Evolutionary conservation across 2,329 filamentous ascomycete genomes (phyloP).

Genomic region (Exophiala lecanii-corni): DNA sequence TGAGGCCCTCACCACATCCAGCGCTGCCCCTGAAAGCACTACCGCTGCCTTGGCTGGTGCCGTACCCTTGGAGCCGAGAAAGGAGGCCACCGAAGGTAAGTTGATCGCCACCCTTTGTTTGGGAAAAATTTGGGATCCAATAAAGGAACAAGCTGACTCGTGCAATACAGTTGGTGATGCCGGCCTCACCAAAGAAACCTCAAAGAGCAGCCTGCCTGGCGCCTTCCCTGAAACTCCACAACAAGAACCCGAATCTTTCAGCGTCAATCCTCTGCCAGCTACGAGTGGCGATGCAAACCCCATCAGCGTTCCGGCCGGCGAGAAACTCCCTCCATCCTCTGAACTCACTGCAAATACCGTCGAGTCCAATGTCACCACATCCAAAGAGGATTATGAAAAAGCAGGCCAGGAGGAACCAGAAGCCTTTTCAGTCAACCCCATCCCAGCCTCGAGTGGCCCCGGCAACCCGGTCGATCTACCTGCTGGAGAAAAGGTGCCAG

Average conservation of each 20-base stretch:
- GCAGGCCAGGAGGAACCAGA: slow-evolving; percentile 17
- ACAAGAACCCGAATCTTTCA: slow-evolving; percentile 41
- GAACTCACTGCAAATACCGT: slow-evolving; percentile 66
- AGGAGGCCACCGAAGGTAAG: slow-evolving; percentile 25
- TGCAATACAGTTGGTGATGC: slow-evolving; percentile 7
- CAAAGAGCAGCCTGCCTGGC: slow-evolving; percentile 50
- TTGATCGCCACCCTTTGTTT: neutral
- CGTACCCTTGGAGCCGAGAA: slow-evolving; percentile 31
- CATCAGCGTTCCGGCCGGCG: slow-evolving; percentile 49
- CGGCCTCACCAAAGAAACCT: slow-evolving; percentile 39
- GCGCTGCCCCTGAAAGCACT: slow-evolving; percentile 64
- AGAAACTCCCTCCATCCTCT: slow-evolving; percentile 63
- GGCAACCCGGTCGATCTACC: slow-evolving; percentile 77
- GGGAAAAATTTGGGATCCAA: too few species aligned
- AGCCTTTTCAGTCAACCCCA: slow-evolving; percentile 47
- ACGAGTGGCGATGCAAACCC: slow-evolving; percentile 46
- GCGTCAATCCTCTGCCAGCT: slow-evolving; percentile 53
- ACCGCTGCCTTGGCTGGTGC: slow-evolving; percentile 53
- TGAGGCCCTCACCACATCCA: slow-evolving; percentile 46
- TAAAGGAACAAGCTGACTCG: too few species aligned
- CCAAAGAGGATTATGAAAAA: slow-evolving; percentile 59
- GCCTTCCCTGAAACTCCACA: slow-evolving; percentile 69
- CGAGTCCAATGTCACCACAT: slow-evolving; percentile 59
- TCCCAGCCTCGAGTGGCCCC: slow-evolving; percentile 53
- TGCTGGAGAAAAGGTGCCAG: slow-evolving; percentile 75